These are phyloP conservation scores for Phytomonas francai DNA, from an alignment of 208 protist genomes.

Conservation along the genomic window DNA sequence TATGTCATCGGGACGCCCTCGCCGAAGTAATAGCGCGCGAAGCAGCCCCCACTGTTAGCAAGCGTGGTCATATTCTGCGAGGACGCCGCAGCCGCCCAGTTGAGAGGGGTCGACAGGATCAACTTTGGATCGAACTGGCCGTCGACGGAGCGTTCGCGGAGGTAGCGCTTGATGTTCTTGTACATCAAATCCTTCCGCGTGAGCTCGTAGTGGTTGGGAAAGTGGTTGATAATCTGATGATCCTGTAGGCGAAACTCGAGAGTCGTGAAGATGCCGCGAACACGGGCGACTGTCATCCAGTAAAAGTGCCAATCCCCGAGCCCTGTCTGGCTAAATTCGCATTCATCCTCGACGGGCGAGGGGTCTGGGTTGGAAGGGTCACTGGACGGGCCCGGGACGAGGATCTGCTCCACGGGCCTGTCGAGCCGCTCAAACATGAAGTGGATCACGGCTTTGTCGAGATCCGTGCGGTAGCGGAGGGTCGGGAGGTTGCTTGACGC, in stretches of 20 bases:
- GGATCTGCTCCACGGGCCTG: conserved; percentile 32
- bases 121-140: no score
- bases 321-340: conserved; percentile 27
- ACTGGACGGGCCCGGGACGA: no score
- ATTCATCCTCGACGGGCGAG: conserved; percentile 27
- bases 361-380: no score
- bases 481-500: no score
- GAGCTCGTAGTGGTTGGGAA: conserved; percentile 96
- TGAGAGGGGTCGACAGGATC: not conserved
- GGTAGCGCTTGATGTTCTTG: conserved; percentile 94
- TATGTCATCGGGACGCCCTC: conserved; percentile 89
- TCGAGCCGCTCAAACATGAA: conserved; percentile 64
- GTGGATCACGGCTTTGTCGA: conserved; percentile 81
- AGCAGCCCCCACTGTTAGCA: conserved; percentile 2
- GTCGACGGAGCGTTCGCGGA: conserved; percentile 28
- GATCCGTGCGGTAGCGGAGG: conserved; percentile 75
- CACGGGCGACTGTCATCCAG: conserved; percentile 79
- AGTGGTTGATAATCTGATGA: conserved; percentile 95
- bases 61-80: not conserved
- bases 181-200: conserved; percentile 97
- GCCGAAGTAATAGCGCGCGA: conserved; percentile 9
- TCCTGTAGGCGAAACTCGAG: conserved; percentile 71
- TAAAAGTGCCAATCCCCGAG: conserved; percentile 86
- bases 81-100: not conserved
- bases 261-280: conserved; percentile 60